These are phyloP conservation scores for Aspergillus caelatus DNA, from an alignment of 2,329 filamentous ascomycete genomes.

Conservation along the genomic window DNA sequence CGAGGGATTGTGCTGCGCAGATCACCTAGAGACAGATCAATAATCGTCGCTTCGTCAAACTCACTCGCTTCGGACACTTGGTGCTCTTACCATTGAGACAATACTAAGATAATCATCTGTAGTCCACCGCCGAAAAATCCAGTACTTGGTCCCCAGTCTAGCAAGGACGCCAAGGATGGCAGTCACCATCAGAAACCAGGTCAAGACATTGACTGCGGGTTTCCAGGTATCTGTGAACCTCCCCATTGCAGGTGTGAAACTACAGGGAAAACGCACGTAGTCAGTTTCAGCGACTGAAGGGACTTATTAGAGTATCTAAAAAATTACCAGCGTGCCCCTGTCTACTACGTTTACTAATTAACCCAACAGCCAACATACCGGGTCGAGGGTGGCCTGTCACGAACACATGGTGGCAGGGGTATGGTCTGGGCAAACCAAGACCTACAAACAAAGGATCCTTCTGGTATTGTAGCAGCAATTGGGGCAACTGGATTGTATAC, in stretches of 20 bases:
- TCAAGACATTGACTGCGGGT: slow-evolving; percentile 28
- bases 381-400: neutral
- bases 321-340: neutral
- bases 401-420: neutral
- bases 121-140: slow-evolving; percentile 22
- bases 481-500: neutral
- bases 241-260: neutral
- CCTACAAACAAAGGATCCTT: neutral
- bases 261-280: neutral
- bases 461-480: neutral
- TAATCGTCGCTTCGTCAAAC: neutral
- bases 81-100: neutral
- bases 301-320: neutral
- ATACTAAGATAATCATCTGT: slow-evolving; percentile 11
- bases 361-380: neutral
- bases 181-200: slow-evolving; percentile 32
- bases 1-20: slow-evolving; percentile 23
- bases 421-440: too few species aligned
- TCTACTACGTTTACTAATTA: neutral
- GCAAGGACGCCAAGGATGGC: slow-evolving; percentile 27
- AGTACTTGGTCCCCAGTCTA: slow-evolving; percentile 28
- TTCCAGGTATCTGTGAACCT: neutral
- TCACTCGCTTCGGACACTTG: neutral
- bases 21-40: neutral
- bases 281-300: neutral